These are phyloP conservation scores for Penicillium sp. DNA, from an alignment of 2,329 filamentous ascomycete species.

Conservation along the genomic window DNA sequence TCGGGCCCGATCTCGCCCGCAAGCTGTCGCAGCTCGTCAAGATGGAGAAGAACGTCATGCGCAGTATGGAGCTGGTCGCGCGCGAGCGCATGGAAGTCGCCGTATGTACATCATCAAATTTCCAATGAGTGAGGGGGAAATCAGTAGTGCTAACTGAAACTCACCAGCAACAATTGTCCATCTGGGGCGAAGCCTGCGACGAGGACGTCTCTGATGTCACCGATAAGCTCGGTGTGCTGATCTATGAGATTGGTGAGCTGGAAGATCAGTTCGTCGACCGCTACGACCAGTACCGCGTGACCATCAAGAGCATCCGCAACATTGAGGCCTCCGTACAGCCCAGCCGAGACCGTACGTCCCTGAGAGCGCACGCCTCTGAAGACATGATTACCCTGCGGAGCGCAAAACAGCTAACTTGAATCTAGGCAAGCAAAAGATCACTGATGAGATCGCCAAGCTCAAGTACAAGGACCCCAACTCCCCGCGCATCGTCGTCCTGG, in stretches of 20 bases:
- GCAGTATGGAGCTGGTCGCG: conserved; percentile 92
- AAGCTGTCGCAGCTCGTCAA: conserved; percentile 98
- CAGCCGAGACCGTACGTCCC: conserved; percentile 87
- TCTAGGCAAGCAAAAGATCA: conserved; percentile 99
- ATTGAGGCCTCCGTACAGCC: conserved; percentile 98
- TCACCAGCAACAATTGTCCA: conserved; percentile 89
- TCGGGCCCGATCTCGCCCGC: conserved; percentile 85
- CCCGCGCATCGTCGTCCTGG: conserved; percentile 93
- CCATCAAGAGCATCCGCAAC: conserved; percentile 98
- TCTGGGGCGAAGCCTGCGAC: conserved; percentile 95
- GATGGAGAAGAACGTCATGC: conserved; percentile 99
- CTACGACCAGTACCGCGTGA: conserved; percentile 98
- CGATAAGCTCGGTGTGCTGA: conserved; percentile 95
- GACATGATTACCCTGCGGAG: no score
- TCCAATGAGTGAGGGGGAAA: no score
- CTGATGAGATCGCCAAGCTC: conserved; percentile 95
- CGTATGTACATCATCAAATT: conserved; percentile 60
- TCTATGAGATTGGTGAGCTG: conserved; percentile 97
- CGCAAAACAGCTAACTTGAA: no score
- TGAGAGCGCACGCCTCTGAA: no score
- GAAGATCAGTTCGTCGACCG: conserved; percentile 98
- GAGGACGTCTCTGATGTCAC: conserved; percentile 99
- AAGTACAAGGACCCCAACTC: conserved; percentile 99
- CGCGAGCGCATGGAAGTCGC: conserved; percentile 98
- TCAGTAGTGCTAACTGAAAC: background rate